phyloP scores from a whole-genome alignment of 2,329 filamentous ascomycete genomes.

The Myriosclerotinia duriaeana region DNA sequence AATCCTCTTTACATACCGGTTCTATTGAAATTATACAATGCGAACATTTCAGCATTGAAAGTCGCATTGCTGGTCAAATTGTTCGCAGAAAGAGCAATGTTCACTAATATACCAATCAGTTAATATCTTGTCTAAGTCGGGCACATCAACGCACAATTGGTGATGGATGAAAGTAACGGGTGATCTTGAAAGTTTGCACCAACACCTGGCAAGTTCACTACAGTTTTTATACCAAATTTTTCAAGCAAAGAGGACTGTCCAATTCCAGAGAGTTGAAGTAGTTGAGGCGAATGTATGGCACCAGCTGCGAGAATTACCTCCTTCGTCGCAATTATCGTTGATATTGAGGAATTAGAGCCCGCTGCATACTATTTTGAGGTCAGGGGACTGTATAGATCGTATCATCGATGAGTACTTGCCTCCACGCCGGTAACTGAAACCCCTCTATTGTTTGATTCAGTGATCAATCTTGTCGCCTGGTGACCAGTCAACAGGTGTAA shows the following conservation, averaged over 20 bases:
- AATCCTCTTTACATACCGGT: constrained; percentile 3
- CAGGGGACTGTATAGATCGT: not conserved
- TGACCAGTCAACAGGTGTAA: constrained; percentile 20
- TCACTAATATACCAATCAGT: not conserved
- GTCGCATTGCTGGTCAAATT: constrained; percentile 21
- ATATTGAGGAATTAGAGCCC: constrained; percentile 35
- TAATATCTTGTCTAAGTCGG: not conserved
- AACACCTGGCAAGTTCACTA: constrained; percentile 51
- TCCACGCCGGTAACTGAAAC: constrained; percentile 14
- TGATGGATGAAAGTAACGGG: constrained; percentile 29
- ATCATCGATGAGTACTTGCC: not conserved
- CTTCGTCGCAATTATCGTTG: constrained; percentile 29
- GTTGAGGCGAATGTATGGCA: constrained; percentile 52
- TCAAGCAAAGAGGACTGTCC: constrained; percentile 47
- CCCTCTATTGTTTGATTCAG: not conserved
- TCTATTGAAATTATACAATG: constrained; percentile 19
- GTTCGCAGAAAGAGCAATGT: constrained; percentile 1
- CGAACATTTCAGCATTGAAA: constrained; percentile 21
- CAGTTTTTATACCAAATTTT: constrained; percentile 45
- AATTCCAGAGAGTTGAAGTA: constrained; percentile 53
- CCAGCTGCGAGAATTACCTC: constrained; percentile 54
- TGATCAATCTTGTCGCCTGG: constrained; percentile 19
- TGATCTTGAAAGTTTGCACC: constrained; percentile 53
- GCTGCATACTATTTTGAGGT: constrained; percentile 13
- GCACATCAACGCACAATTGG: not conserved